These are phyloP conservation scores for Metschnikowia gelsemii DNA, from an alignment of 805 yeast genomes.

Conservation along the genomic window DNA sequence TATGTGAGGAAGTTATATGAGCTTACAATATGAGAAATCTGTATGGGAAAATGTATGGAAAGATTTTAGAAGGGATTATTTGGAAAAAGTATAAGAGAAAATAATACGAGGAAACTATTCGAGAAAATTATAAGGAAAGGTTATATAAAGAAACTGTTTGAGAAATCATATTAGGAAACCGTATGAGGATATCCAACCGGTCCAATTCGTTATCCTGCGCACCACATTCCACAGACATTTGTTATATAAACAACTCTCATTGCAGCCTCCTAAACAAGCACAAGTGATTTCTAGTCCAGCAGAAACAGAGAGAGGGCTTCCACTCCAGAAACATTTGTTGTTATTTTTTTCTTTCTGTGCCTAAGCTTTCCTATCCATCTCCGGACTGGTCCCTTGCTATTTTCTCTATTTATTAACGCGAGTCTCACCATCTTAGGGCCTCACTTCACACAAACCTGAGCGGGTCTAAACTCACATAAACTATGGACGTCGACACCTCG, in stretches of 20 bases:
- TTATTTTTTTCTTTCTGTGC: background rate
- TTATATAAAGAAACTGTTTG: no score
- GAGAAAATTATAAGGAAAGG: no score
- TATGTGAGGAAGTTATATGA: no score
- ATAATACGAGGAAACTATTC: no score
- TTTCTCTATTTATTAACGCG: background rate
- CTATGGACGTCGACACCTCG: conserved; percentile 21
- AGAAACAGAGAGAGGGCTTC: background rate
- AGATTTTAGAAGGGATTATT: no score
- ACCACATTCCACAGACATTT: conserved; percentile 2
- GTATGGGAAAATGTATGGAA: no score
- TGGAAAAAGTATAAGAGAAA: no score
- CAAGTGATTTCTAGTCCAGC: no score
- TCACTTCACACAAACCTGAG: conserved; percentile 1
- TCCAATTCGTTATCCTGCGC: background rate
- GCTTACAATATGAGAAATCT: no score
- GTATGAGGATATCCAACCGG: no score
- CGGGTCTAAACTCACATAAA: background rate
- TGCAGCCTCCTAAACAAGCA: background rate
- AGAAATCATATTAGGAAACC: no score
- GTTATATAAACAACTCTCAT: background rate
- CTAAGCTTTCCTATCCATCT: background rate
- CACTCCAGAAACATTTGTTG: background rate
- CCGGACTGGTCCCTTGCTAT: background rate
- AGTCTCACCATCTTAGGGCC: background rate